These are phyloP conservation scores for Botrytis sinoallii DNA, from an alignment of 2,329 filamentous ascomycete species.

Conservation along the genomic window DNA sequence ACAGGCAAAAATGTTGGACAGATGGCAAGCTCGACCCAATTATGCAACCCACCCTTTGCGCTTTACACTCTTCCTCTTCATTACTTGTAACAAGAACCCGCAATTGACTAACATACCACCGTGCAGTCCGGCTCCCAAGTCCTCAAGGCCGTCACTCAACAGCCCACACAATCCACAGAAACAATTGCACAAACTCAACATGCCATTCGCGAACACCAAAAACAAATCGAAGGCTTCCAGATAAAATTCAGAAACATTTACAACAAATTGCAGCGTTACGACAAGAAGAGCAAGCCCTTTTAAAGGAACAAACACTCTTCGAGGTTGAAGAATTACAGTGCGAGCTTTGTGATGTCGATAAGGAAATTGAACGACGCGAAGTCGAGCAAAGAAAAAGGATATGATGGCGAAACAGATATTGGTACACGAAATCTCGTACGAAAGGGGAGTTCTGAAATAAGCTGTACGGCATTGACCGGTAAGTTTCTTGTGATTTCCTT, in stretches of 20 bases:
- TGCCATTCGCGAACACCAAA: background rate
- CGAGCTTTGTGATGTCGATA: background rate
- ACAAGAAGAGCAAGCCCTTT: background rate
- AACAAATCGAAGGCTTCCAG: background rate
- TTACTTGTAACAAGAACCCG: accelerated
- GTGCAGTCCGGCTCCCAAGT: background rate
- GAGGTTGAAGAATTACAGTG: background rate
- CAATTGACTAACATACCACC: background rate
- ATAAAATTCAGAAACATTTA: background rate
- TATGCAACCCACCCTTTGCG: background rate
- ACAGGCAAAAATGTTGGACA: background rate
- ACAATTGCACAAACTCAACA: background rate
- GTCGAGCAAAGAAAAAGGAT: background rate
- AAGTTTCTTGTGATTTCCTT: background rate
- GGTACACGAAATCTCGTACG: background rate
- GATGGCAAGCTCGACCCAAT: background rate
- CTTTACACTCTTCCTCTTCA: too few relatives aligned
- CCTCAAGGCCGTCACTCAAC: background rate
- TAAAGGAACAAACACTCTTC: background rate
- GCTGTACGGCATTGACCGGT: background rate
- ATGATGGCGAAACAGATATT: background rate
- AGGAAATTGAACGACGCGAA: background rate
- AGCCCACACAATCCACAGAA: background rate
- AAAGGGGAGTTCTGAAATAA: background rate
- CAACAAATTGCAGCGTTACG: background rate